Conservation (phyloP, 2,329 filamentous ascomycete genomes). For the Dactylellina haptotyla region DNA sequence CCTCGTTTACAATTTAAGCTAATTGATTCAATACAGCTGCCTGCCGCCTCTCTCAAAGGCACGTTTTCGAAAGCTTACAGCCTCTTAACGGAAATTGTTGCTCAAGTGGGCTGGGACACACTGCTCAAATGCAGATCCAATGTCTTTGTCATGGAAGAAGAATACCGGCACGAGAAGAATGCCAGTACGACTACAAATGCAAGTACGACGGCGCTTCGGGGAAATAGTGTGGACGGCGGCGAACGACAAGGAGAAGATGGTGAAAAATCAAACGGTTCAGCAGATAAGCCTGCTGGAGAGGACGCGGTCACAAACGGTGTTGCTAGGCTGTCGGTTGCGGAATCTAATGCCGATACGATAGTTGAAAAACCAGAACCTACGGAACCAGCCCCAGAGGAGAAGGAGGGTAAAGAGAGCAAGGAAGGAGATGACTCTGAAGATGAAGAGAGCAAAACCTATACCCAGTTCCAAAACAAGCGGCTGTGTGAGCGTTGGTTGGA, state of each 20-base stretch:
- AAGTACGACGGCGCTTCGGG: constrained; percentile 61
- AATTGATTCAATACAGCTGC: constrained; percentile 71
- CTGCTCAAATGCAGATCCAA: constrained; percentile 92
- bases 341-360: constrained; percentile 59
- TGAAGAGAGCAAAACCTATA: constrained; percentile 75
- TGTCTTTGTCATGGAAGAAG: constrained; percentile 99
- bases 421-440: constrained; percentile 61
- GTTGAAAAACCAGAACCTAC: constrained; percentile 84
- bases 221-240: constrained; percentile 60
- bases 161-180: constrained; percentile 89
- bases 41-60: constrained; percentile 89
- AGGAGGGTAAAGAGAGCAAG: constrained; percentile 16
- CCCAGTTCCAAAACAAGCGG: constrained; percentile 94
- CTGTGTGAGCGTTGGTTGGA: constrained; percentile 98
- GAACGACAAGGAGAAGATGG: constrained; percentile 58
- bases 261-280: constrained; percentile 52
- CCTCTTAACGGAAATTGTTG: constrained; percentile 92
- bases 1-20: constrained; percentile 77
- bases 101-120: constrained; percentile 97
- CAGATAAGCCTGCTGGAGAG: constrained; percentile 40
- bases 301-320: constrained; percentile 60
- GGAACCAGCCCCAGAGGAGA: constrained; percentile 78
- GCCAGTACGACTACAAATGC: constrained; percentile 66
- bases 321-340: constrained; percentile 57
- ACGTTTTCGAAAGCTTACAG: constrained; percentile 96